Base-by-base conservation (phyloP, 2,329 filamentous ascomycete species). In the Drechslerella dactyloides region DNA sequence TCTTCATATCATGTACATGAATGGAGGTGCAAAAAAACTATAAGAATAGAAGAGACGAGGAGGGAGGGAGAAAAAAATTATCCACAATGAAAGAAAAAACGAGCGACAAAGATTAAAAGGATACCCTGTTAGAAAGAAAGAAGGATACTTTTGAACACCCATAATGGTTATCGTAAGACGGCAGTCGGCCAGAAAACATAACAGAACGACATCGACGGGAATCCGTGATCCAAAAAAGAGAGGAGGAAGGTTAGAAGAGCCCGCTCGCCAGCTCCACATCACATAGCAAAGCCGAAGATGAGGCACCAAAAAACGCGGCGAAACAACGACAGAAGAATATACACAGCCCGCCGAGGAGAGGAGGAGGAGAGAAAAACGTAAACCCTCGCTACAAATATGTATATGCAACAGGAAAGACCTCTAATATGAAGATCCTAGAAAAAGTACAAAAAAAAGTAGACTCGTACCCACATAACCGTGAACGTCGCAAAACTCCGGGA, bases 401-500 rank as follows among this genome's bases (percentile, higher is more conserved):
- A 59, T 40, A 55, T 63, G 65, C 58, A 58, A 59, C 37, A 54
- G 53, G 53, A 59, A 48, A 69, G 63, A 68, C 63, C 46, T 70
- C 66, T 70, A 70, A 58, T 69, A 50, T 44, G 61, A 59, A 57
- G 56, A 62, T 51, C 51, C 17, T 57, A 56, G 55, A 58, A 62
- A n/a, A n/a, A n/a, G n/a, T n/a, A n/a, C n/a, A n/a, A n/a, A n/a
- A n/a, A n/a, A n/a, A 48, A 37, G 46, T 58, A 54, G 59, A 70
- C 58, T 70, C 66, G 56, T 70, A 55, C 59, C 66, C 66, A 70
- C 63, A 70, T 70, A 70, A 69, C 54, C 59, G 52, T 69, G 58
- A 69, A 69, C 65, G 44, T 69, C 48, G 44, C 65, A 69, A 64
- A 69, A 70, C 66, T 70, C 66, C 66, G 66, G 58, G 66, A 70